Evolutionary conservation across 352 stramenopile species (phyloP).

Genomic region (Blastocystis sp.): DNA sequence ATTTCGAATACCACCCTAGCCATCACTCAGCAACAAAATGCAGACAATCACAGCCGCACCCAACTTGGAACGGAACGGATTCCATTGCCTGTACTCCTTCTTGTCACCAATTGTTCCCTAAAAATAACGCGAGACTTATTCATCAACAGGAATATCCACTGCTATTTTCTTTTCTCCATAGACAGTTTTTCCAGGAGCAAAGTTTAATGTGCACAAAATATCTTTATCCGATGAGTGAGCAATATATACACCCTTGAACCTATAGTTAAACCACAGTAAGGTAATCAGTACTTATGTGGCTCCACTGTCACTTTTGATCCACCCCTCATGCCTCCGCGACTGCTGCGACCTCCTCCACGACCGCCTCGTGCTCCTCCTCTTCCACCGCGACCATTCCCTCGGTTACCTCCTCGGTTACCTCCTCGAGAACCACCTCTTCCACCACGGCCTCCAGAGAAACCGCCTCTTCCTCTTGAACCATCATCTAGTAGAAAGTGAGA

Average conservation of each 20-base stretch:
- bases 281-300: constrained; percentile 71
- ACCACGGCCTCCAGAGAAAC: constrained; percentile 36
- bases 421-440: constrained; percentile 63
- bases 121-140: neutral
- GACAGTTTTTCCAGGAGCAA: constrained; percentile 91
- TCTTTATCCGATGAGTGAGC: constrained; percentile 91
- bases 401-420: constrained; percentile 47
- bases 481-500: neutral
- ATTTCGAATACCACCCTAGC: constrained; percentile 86
- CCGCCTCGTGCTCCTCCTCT: constrained; percentile 62
- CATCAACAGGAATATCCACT: constrained; percentile 73
- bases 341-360: constrained; percentile 65
- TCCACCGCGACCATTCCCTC: constrained; percentile 61
- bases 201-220: constrained; percentile 94
- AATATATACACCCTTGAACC: constrained; percentile 95
- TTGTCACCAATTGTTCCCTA: constrained; percentile 72
- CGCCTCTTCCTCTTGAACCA: constrained; percentile 61
- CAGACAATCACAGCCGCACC: constrained; percentile 84
- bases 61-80: constrained; percentile 98
- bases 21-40: neutral
- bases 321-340: constrained; percentile 66
- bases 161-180: constrained; percentile 99
- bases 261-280: neutral
- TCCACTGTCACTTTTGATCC: constrained; percentile 92
- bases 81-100: constrained; percentile 99